These are phyloP conservation scores for Calonectria pseudoturangicola DNA, from an alignment of 2,329 filamentous ascomycete genomes.

Conservation along the genomic window DNA sequence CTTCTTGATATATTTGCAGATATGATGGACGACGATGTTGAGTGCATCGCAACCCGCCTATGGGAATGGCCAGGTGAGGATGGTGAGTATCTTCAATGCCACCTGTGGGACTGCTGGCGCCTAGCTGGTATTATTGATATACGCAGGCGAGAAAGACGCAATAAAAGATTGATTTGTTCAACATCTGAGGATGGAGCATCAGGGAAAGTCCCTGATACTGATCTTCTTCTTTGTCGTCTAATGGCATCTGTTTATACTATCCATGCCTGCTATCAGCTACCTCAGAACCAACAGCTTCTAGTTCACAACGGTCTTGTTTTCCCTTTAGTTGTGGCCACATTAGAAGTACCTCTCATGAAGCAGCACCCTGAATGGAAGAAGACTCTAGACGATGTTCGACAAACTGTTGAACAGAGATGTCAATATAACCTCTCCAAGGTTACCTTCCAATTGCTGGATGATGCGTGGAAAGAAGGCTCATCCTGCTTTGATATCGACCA, in stretches of 20 bases:
- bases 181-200: not conserved
- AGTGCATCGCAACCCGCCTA: not conserved
- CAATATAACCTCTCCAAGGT: not conserved
- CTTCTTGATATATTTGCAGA: constrained; percentile 8
- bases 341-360: not conserved
- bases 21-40: not conserved
- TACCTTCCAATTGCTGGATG: not conserved
- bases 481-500: not conserved
- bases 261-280: not conserved
- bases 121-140: not conserved
- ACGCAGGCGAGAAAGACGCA: not conserved
- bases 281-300: not conserved
- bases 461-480: not conserved
- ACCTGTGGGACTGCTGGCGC: not conserved
- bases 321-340: not conserved
- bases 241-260: not conserved
- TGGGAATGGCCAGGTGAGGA: constrained; percentile 9
- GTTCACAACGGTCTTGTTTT: not conserved
- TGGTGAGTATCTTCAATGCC: constrained; percentile 4
- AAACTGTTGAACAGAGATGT: not conserved
- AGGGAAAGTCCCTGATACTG: not conserved
- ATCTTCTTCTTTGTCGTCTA: not conserved
- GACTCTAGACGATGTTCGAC: not conserved
- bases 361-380: not conserved
- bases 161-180: not conserved